phyloP scores from a whole-genome alignment of 768 basidiomycete species.

The Mycena rosella region DNA sequence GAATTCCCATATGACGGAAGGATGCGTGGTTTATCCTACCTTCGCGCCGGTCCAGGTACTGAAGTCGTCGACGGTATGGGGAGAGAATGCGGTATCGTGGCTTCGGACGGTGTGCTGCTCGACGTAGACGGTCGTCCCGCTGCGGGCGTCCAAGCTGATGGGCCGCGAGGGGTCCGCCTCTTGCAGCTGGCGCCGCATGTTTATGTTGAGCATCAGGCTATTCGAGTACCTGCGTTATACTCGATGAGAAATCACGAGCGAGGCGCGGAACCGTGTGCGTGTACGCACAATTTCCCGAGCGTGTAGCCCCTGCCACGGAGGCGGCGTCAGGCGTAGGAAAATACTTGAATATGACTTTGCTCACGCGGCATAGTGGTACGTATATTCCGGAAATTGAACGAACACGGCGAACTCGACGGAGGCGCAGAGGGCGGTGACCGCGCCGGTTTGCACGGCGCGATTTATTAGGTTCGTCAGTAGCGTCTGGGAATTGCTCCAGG shows the following conservation, averaged over 20 bases:
- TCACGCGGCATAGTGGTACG: constrained; percentile 2
- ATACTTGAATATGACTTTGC: not conserved
- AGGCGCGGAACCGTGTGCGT: too few relatives aligned
- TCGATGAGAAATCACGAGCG: not conserved
- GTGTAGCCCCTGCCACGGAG: not conserved
- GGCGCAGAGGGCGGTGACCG: not conserved
- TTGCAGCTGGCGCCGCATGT: not conserved
- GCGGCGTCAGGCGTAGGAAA: not conserved
- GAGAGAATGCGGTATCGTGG: too few relatives aligned
- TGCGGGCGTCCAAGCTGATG: not conserved
- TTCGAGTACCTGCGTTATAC: not conserved
- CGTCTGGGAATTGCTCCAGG: not conserved
- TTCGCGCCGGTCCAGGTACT: too few relatives aligned
- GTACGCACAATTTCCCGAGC: not conserved
- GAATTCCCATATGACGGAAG: too few relatives aligned
- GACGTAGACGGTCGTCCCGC: not conserved
- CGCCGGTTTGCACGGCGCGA: not conserved
- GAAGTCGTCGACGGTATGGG: too few relatives aligned
- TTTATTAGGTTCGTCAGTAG: not conserved
- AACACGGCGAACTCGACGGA: not conserved
- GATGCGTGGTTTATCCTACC: too few relatives aligned
- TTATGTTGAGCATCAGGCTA: constrained; percentile 2
- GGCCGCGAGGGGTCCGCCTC: not conserved
- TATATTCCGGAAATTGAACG: not conserved
- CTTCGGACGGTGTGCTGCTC: constrained; percentile 25